phyloP scores from a whole-genome alignment of 2,329 filamentous ascomycete genomes.

The Orbilia brochopaga region DNA sequence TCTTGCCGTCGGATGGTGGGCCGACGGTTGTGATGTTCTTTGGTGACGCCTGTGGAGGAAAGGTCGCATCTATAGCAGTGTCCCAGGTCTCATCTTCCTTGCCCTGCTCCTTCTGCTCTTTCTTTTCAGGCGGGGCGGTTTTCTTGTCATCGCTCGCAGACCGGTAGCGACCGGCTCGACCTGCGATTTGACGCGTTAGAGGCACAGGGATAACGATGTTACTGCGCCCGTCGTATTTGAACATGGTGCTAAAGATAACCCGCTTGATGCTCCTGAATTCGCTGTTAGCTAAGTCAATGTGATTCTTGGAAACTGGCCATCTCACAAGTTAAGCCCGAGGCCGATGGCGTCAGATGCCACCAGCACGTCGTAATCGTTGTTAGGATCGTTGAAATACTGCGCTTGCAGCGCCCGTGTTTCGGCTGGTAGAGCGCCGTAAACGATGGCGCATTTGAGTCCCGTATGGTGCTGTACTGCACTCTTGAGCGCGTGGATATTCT shows the following conservation, averaged over 20 bases:
- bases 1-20: conserved; percentile 28
- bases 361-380: conserved; percentile 94
- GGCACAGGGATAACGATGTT: conserved; percentile 70
- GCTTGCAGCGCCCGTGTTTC: conserved; percentile 93
- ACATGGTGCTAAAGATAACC: conserved; percentile 79
- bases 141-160: conserved; percentile 63
- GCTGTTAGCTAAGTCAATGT: background rate
- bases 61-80: conserved; percentile 32
- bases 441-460: conserved; percentile 81
- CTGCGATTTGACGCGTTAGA: conserved; percentile 93
- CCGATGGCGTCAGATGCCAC: conserved; percentile 95
- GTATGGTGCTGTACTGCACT: conserved; percentile 76
- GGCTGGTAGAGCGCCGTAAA: conserved; percentile 89
- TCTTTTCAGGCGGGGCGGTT: conserved; percentile 59
- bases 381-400: conserved; percentile 87
- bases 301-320: background rate
- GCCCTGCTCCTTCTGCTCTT: conserved; percentile 17
- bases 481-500: conserved; percentile 81
- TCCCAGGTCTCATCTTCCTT: conserved; percentile 49
- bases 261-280: conserved; percentile 73
- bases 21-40: conserved; percentile 55
- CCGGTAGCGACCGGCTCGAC: conserved; percentile 84
- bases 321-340: conserved; percentile 91
- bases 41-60: conserved; percentile 68
- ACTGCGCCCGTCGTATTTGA: conserved; percentile 71